Conservation (phyloP, 2,329 filamentous ascomycete genomes). For the Ophiostoma piceae region DNA sequence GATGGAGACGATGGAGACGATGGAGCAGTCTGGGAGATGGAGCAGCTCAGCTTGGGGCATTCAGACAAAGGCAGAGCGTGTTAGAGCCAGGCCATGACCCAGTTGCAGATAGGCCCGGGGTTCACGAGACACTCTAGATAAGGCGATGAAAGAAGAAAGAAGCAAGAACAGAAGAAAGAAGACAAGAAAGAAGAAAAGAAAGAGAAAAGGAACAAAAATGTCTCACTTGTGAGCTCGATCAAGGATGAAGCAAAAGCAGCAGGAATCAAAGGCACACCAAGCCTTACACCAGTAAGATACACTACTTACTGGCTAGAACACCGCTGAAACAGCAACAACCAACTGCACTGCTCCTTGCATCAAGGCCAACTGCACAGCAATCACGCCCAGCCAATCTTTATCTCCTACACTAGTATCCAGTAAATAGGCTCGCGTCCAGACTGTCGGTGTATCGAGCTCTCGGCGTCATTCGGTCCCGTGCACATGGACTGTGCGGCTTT, state of each 20-base stretch:
- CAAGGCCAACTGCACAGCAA: background rate
- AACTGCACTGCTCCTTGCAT: background rate
- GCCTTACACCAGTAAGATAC: too few relatives aligned
- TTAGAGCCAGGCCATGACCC: background rate
- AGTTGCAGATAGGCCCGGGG: background rate
- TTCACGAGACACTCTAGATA: background rate
- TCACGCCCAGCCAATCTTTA: background rate
- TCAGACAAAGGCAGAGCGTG: background rate
- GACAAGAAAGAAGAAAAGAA: background rate
- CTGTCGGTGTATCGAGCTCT: constrained; percentile 3
- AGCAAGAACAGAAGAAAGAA: background rate
- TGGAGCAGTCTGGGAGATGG: background rate
- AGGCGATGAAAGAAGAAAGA: background rate
- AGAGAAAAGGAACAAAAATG: constrained; percentile 15
- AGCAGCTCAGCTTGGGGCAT: background rate
- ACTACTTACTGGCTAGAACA: background rate
- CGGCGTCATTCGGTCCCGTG: background rate
- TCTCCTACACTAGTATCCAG: background rate
- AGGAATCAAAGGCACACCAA: too few relatives aligned
- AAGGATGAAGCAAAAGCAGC: constrained; percentile 12
- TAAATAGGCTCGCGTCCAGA: constrained; percentile 2
- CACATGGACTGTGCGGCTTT: too few relatives aligned
- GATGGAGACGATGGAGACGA: too few relatives aligned
- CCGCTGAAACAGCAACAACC: background rate
- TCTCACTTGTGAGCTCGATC: too few relatives aligned